Base-by-base conservation (phyloP, 2,329 filamentous ascomycete genomes). In the Fusarium lateritium region DNA sequence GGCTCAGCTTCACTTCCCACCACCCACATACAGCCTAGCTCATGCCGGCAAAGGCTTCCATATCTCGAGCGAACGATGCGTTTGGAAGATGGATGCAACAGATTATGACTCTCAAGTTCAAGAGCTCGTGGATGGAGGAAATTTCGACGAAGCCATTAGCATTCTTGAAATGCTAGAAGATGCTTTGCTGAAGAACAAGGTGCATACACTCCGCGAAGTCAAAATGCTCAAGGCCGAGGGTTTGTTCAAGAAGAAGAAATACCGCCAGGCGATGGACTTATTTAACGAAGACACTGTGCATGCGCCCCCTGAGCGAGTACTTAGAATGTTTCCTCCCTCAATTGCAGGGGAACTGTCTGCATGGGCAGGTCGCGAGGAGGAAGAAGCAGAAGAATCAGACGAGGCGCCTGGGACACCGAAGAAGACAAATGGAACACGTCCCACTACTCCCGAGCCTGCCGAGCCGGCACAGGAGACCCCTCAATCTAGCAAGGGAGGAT, bases 21-120 rank as follows among this genome's bases (percentile, higher is more conserved):
- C 97, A 50, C 94, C 95, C 0, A 97, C 94, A 21, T 92, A 95
- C 68, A 97, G 95, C 75, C 84, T 99, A n/a, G 93, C 95, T 0
- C 96, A 99, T 80, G 94, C 94, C 1, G 96, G 93, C 5, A 99
- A 99, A 78, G 95, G 94, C 0, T 99, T 99, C 73, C 87, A 98
- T 62, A 94, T 98, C 52, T 91, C 92, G 21, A 98, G 95, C 76
- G 96, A 98, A 57, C 87, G 96, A 44, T 92, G 88, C 34, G 92
- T 99, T 38, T 99, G 96, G 96, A 92, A 96, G 73, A 98, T 99
- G 96, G 93, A 91, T 67, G 92, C 95, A 5, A 89, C 94, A 38
- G 92, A 94, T 70, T 99, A 99, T 76, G 93, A 97, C 77, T 89
- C 90, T 3, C 96, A 99, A 76, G 89, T 98, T 22, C 88, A 94